Evolutionary conservation across 2,329 filamentous ascomycete species (phyloP), one percentile per base, ranked within the genome.

Genomic region (Ambrosiella cleistominuta): DNA sequence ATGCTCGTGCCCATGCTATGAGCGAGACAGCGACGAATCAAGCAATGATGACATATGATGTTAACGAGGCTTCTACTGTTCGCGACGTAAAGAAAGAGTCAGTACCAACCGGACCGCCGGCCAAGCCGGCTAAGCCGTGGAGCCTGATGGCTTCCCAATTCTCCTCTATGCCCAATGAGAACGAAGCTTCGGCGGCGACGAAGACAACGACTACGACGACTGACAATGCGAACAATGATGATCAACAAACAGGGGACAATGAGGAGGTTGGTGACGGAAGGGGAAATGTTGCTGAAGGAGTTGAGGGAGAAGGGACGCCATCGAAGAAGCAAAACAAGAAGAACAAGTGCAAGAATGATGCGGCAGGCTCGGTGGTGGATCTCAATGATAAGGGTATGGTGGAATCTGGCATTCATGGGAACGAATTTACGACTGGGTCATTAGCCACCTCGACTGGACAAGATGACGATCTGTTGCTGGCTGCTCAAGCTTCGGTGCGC

Each of bases 401-500:
- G 59, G 45, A 15, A 49, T 49, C 4, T 49, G 9, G 45, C 12
- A 7, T n/a, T 49, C 8, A 19, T 19, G 2, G 8, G 58, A n/a
- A 12, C 13, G 45, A 49, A 49, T 9, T 15, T 15, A 49, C 45
- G 9, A 49, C 15, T 49, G 9, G 13, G 45, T 49, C 45, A 15
- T 49, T 15, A 19, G 45, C 45, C 8, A 49, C 27, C 27, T 27
- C 15, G 5, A 15, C 15, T n/a, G 45, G 15, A 4, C 45, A 49
- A 49, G 80, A 83, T 67, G 75, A 78, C 65, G 80, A 83, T 67
- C 72, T 79, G 72, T 80, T 79, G 69, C 83, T 80, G 67, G 73
- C 75, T 68, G 81, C 80, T 70, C 74, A 83, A 71, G 80, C 80
- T 72, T 79, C 77, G 80, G 81, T 84, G 77, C 75, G 81, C 73